These are phyloP conservation scores for barrel medic (Medicago truncatula) DNA, from an alignment of 306 rosid genomes.

Conservation along the genomic window DNA sequence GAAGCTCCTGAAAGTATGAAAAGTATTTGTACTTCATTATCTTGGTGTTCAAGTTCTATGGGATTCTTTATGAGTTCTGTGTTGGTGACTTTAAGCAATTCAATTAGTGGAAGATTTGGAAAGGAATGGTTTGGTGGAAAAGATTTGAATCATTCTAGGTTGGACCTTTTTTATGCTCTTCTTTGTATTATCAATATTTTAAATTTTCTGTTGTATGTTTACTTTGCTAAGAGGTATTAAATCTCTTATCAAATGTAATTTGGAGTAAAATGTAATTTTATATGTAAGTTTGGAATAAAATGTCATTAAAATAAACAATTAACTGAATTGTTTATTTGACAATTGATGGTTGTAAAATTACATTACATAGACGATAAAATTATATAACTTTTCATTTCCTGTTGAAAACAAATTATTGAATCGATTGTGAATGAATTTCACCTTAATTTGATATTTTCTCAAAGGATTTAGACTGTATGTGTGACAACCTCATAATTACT, in stretches of 20 bases:
- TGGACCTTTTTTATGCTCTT: constrained; percentile 54
- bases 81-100: constrained; percentile 43
- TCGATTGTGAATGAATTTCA: neutral
- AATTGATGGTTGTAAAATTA: neutral
- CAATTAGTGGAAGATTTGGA: constrained; percentile 42
- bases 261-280: neutral
- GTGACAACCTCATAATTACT: no score
- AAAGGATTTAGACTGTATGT: no score
- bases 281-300: neutral
- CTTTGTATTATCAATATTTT: constrained; percentile 46
- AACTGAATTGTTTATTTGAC: neutral
- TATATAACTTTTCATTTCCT: neutral
- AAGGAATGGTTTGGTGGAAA: constrained; percentile 49
- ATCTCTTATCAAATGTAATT: neutral
- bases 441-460: neutral
- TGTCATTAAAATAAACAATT: neutral
- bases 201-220: constrained; percentile 43
- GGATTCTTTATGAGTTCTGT: constrained; percentile 48
- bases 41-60: constrained; percentile 53
- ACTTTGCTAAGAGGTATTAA: constrained; percentile 49
- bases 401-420: no score
- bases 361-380: neutral
- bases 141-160: constrained; percentile 43
- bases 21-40: constrained; percentile 49
- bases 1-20: constrained; percentile 56